phyloP scores from a whole-genome alignment of 2,329 filamentous ascomycete species.

The Thelonectria rubi region DNA sequence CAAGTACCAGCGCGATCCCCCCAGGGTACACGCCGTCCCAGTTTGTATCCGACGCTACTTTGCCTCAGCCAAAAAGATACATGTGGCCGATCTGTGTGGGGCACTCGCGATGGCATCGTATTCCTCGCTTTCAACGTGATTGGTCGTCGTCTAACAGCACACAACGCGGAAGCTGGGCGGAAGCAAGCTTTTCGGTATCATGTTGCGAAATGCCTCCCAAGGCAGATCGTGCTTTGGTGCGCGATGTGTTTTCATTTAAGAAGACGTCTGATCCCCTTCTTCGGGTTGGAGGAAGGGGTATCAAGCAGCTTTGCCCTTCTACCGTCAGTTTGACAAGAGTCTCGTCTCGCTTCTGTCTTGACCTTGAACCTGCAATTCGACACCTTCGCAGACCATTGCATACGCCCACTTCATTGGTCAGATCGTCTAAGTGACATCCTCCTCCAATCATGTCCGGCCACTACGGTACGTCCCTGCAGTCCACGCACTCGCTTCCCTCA shows the following conservation, averaged over 20 bases:
- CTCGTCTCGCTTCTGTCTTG: background rate
- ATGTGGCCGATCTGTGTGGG: constrained; percentile 12
- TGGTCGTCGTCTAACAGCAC: constrained; percentile 22
- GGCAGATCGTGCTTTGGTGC: background rate
- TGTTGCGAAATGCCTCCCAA: constrained; percentile 12
- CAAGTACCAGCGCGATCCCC: background rate
- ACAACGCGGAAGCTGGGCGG: constrained; percentile 17
- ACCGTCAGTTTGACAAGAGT: background rate
- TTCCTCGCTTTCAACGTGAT: constrained; percentile 35
- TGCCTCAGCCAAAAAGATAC: background rate
- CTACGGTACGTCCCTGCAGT: constrained; percentile 39
- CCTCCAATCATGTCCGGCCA: constrained; percentile 41
- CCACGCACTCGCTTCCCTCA: background rate
- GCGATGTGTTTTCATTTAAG: constrained; percentile 26
- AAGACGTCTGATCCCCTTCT: background rate
- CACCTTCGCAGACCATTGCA: background rate
- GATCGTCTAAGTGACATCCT: background rate
- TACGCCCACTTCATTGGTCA: background rate
- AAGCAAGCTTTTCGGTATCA: constrained; percentile 15
- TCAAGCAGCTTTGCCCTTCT: background rate
- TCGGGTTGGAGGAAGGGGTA: background rate
- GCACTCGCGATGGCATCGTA: constrained; percentile 30
- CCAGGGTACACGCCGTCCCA: background rate
- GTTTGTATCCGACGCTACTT: constrained; percentile 8
- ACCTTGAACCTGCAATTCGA: background rate